Conservation (phyloP, 2,329 filamentous ascomycete genomes). For the Aaosphaeria pasadenensis region DNA sequence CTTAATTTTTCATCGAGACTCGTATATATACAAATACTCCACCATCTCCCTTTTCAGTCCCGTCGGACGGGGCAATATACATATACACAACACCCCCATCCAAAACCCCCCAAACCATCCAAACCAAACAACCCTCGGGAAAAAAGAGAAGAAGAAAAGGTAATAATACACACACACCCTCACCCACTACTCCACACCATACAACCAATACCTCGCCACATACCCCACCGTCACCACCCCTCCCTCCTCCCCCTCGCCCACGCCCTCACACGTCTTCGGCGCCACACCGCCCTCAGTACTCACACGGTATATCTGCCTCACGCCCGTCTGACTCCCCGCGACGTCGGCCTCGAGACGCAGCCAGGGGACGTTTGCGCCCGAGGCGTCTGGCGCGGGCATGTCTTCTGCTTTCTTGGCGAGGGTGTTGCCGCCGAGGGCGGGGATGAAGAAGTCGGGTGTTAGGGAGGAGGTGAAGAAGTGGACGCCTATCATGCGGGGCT, state of each 20-base stretch:
- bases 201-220: slow-evolving; percentile 74
- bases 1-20: too few relatives aligned
- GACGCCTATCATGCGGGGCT: slow-evolving; percentile 55
- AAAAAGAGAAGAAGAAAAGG: too few relatives aligned
- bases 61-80: too few relatives aligned
- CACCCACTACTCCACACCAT: slow-evolving; percentile 25
- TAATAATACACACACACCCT: background rate
- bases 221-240: slow-evolving; percentile 73
- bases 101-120: too few relatives aligned
- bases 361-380: slow-evolving; percentile 67
- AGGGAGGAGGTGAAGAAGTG: slow-evolving; percentile 75
- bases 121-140: too few relatives aligned
- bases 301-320: slow-evolving; percentile 77
- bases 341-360: slow-evolving; percentile 60
- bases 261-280: slow-evolving; percentile 64
- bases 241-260: slow-evolving; percentile 24
- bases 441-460: slow-evolving; percentile 79
- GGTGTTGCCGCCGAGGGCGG: slow-evolving; percentile 62
- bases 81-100: too few relatives aligned
- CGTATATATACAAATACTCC: too few relatives aligned
- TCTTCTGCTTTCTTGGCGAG: slow-evolving; percentile 63
- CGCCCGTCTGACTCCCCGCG: slow-evolving; percentile 33
- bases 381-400: slow-evolving; percentile 58
- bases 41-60: too few relatives aligned
- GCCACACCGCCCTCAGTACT: slow-evolving; percentile 77